Conservation (phyloP, 176 grass and related monocot genomes). For the Metroxylon sagu region DNA sequence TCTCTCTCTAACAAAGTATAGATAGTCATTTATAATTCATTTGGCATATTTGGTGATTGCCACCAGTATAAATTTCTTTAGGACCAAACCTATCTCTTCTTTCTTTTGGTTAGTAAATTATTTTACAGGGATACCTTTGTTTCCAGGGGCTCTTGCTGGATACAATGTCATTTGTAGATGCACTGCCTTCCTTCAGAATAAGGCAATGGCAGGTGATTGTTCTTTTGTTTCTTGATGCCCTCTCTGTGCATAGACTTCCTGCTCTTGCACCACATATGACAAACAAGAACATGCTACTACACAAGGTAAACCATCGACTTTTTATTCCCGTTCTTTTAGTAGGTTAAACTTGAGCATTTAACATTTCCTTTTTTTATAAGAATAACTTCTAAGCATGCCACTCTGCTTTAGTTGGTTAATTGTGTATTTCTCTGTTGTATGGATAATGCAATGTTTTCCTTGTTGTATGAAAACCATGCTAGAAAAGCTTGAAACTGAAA, state of each 20-base stretch:
- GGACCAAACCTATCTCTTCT: not conserved
- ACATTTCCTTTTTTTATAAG: too few relatives aligned
- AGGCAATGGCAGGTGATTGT: constrained; percentile 66
- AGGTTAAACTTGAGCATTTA: too few relatives aligned
- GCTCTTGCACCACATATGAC: constrained; percentile 34
- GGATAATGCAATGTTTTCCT: too few relatives aligned
- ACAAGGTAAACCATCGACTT: constrained; percentile 18
- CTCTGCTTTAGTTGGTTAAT: too few relatives aligned
- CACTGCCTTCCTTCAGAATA: constrained; percentile 53
- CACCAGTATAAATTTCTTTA: not conserved
- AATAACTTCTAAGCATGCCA: too few relatives aligned
- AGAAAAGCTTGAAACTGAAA: too few relatives aligned
- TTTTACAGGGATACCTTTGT: constrained; percentile 6
- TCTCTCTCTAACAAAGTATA: too few relatives aligned
- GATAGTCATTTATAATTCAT: too few relatives aligned
- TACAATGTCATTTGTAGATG: constrained; percentile 75
- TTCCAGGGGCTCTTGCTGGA: constrained; percentile 58
- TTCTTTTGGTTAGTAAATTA: not conserved
- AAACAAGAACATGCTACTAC: constrained; percentile 35
- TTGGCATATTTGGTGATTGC: not conserved
- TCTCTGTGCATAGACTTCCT: constrained; percentile 49
- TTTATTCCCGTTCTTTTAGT: too few relatives aligned
- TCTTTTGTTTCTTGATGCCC: constrained; percentile 59
- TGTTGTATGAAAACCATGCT: too few relatives aligned
- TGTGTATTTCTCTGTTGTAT: too few relatives aligned